Base-by-base conservation (phyloP, 345 rosid genomes). In the Salix exigua region DNA sequence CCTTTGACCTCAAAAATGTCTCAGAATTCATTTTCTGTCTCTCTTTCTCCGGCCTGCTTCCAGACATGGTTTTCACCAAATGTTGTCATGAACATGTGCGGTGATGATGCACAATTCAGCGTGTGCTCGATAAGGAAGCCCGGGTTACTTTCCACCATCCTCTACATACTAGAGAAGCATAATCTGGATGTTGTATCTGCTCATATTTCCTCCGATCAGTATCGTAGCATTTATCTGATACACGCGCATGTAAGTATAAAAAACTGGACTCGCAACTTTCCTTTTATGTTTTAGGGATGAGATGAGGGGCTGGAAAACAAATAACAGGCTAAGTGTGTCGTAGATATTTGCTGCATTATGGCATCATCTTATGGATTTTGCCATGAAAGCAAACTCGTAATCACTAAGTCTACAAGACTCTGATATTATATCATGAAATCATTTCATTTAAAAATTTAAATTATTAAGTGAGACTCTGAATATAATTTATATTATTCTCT, bases 31-130 rank as follows among this genome's bases (percentile, higher is more conserved):
- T 53, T 71, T 66, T 70, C 75, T 6, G 71, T 66, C 23, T 46
- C 73, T 25, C 44, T 58, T 40, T 19, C 81, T 35, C 80, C 85
- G 14, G 69, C 82, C 71, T 65, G 76, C 53, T 88, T 85, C 31
- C 83, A 82, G 73, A 83, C 89, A 62, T 87, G 91, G 91, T 78
- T 84, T 78, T 88, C 91, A 2, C 87, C 89, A 1, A 90, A 86
- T 68, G 87, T 88, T 1, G 86, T 86, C 17, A 26, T 88, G 68
- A 90, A 78, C 82, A 76, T 85, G 78, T 82, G 87, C 2, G 90
- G 89, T 0, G 79, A 83, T 44, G 85, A 83, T 58, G 94, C 89
- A 1, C 88, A 83, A 23, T 80, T 90, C 82, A 80, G 81, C 14
- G 75, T 90, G 26, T 90, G 91, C 71, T 78, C 90, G 1, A 25